These are phyloP conservation scores for Hansenula sp. DNA, from an alignment of 1,139 yeast species.

Conservation along the genomic window DNA sequence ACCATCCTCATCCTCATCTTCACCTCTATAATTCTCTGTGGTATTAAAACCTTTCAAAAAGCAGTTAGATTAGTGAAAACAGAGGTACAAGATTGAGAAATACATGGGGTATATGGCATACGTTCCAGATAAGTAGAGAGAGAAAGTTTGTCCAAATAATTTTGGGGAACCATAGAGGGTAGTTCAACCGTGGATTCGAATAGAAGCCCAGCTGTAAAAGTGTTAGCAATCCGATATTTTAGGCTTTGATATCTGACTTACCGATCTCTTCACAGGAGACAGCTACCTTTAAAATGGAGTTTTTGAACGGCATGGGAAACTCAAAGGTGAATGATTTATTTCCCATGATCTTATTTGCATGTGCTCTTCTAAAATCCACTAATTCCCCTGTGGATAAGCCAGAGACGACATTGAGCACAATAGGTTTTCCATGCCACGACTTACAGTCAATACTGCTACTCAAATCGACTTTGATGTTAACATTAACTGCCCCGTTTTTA, in stretches of 20 bases:
- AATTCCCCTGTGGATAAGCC: conserved; percentile 28
- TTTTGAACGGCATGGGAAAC: conserved; percentile 15
- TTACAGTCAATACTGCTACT: conserved; percentile 15
- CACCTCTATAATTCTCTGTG: conserved; percentile 16
- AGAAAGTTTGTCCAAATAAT: background rate
- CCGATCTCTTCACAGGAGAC: conserved; percentile 36
- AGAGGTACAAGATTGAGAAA: too few species aligned
- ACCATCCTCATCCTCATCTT: conserved; percentile 28
- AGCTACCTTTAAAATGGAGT: conserved; percentile 24
- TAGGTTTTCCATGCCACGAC: conserved; percentile 31
- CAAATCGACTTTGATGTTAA: conserved; percentile 25
- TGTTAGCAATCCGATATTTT: background rate
- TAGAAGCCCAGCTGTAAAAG: conserved; percentile 7
- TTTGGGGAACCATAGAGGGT: background rate
- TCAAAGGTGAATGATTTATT: conserved; percentile 26
- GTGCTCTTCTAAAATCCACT: conserved; percentile 37
- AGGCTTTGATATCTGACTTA: background rate
- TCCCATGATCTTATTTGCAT: conserved; percentile 26
- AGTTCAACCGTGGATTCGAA: background rate
- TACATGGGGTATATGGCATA: background rate
- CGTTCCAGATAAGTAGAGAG: background rate
- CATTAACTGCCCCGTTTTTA: conserved; percentile 11
- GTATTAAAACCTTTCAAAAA: background rate
- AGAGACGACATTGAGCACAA: conserved; percentile 26
- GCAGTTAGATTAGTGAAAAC: too few species aligned